Percentiles rank a stretch among this genome's conserved stretches.
Conservation (phyloP, 768 basidiomycete species). For the Mycena pura region DNA sequence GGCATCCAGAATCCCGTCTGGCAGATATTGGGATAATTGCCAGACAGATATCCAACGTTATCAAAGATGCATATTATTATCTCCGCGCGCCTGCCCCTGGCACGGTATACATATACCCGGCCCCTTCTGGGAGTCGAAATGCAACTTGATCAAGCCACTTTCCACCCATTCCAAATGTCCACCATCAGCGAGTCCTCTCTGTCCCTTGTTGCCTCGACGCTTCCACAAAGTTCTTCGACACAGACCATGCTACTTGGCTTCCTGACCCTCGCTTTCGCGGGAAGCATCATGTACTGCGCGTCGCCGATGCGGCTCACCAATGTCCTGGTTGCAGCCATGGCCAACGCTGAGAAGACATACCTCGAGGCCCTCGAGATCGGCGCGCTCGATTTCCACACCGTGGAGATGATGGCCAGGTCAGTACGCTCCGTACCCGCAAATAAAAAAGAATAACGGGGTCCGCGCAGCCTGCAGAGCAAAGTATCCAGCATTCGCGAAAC, state of each 20-base stretch:
- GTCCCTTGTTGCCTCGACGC: background rate
- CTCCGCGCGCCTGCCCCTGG: no score
- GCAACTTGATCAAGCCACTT: no score
- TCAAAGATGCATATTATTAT: no score
- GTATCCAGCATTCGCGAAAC: background rate
- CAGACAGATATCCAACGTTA: no score
- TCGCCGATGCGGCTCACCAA: background rate
- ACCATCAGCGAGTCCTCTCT: background rate
- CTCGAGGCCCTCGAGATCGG: conserved; percentile 4
- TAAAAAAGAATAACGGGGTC: background rate
- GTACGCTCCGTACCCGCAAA: background rate
- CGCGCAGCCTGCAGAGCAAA: background rate
- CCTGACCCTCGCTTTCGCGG: background rate
- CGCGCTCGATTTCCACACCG: background rate
- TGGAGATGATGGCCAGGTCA: background rate
- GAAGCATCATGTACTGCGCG: background rate
- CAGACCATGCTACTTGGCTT: background rate
- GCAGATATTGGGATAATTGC: no score
- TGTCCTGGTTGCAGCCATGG: background rate
- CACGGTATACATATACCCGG: no score
- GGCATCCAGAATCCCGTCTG: no score
- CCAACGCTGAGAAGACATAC: background rate
- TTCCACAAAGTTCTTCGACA: background rate
- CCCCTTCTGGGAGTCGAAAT: no score
- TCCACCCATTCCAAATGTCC: no score